phyloP scores from a whole-genome alignment of 169 alveolate genomes.

The Miamiensis avidus region DNA sequence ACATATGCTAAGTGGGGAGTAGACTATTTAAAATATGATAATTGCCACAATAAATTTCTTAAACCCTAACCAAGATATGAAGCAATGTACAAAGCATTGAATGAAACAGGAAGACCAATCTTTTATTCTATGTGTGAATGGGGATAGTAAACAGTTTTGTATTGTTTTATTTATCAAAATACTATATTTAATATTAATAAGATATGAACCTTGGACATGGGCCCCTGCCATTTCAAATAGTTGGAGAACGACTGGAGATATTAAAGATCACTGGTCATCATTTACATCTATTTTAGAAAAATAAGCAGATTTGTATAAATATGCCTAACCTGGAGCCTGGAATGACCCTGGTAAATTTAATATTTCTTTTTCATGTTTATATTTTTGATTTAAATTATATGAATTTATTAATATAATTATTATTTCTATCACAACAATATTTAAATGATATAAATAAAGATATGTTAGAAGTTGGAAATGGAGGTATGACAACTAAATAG shows the following conservation, averaged over 20 bases:
- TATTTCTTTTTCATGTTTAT: too few species aligned
- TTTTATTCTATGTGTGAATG: constrained; percentile 76
- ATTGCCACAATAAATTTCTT: constrained; percentile 62
- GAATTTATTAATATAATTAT: too few species aligned
- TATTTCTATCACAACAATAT: too few species aligned
- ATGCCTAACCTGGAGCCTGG: constrained; percentile 78
- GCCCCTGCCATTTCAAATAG: constrained; percentile 67
- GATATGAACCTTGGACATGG: constrained; percentile 66
- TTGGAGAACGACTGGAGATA: constrained; percentile 80
- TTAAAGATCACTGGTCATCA: constrained; percentile 53
- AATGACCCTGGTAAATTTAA: constrained; percentile 90
- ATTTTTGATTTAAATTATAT: too few species aligned
- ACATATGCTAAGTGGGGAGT: constrained; percentile 77
- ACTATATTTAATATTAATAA: too few species aligned
- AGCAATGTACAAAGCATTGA: constrained; percentile 68
- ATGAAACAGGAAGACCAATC: constrained; percentile 59
- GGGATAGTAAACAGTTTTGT: too few species aligned
- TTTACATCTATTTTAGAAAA: constrained; percentile 21
- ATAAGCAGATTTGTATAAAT: constrained; percentile 23
- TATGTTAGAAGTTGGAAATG: constrained; percentile 86
- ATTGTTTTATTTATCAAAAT: too few species aligned
- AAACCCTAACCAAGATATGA: constrained; percentile 58
- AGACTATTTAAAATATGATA: constrained; percentile 73
- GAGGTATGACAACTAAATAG: constrained; percentile 66
- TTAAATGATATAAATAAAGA: too few species aligned